Conservation (phyloP, 78 protist genomes). For the Ministeria vibrans region DNA sequence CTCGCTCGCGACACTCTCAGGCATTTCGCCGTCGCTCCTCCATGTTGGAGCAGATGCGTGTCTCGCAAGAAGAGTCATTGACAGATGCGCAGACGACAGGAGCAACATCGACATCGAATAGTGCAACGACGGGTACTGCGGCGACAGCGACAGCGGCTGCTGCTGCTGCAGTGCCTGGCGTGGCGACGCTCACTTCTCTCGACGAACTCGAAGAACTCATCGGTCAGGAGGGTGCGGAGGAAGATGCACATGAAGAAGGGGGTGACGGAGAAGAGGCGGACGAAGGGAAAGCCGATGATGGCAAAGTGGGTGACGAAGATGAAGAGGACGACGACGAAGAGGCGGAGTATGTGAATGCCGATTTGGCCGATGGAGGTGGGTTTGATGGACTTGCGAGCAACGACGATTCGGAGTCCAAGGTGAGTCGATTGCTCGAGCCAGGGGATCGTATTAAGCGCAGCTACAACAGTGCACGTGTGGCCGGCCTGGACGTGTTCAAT, state of each 20-base stretch:
- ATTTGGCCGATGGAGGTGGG: not conserved
- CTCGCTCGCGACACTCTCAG: too few species aligned
- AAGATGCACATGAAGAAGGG: not conserved
- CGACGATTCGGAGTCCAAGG: not conserved
- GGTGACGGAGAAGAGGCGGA: not conserved
- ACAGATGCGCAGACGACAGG: too few species aligned
- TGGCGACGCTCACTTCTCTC: too few species aligned
- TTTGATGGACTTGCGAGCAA: not conserved
- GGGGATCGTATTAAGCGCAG: not conserved
- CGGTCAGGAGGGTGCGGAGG: not conserved
- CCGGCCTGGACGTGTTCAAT: constrained; percentile 11
- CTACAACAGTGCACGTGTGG: not conserved
- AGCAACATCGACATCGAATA: too few species aligned
- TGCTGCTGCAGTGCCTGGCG: not conserved
- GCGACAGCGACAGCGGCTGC: not conserved
- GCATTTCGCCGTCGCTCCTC: too few species aligned
- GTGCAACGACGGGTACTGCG: not conserved
- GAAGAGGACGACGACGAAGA: not conserved
- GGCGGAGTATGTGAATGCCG: not conserved
- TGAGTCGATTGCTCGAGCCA: not conserved
- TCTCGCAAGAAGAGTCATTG: too few species aligned
- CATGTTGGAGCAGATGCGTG: too few species aligned
- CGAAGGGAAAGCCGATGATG: not conserved
- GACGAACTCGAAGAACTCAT: not conserved
- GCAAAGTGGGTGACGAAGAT: not conserved